phyloP scores from a whole-genome alignment of 306 rosid species.

The Ziziphus jujuba region DNA sequence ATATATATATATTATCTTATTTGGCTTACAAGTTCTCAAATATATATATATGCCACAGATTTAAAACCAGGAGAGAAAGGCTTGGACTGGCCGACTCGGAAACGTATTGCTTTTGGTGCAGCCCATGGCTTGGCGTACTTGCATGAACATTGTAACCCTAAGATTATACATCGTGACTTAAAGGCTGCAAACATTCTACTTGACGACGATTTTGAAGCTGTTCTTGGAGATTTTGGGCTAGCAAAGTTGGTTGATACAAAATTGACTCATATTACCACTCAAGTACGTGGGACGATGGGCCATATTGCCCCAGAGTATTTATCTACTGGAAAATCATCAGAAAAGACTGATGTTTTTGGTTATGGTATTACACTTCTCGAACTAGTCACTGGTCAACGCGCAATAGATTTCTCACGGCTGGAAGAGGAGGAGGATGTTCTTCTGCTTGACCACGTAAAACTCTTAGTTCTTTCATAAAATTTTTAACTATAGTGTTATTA shows the following conservation, averaged over 20 bases:
- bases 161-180: constrained; percentile 89
- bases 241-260: constrained; percentile 75
- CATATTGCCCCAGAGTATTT: constrained; percentile 95
- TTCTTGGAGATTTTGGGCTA: constrained; percentile 91
- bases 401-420: constrained; percentile 77
- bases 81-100: constrained; percentile 58
- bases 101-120: constrained; percentile 52
- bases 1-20: not conserved
- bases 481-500: no score
- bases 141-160: constrained; percentile 87
- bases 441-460: constrained; percentile 83
- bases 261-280: constrained; percentile 90
- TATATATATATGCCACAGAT: constrained; percentile 26
- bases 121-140: constrained; percentile 80
- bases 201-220: constrained; percentile 83
- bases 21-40: not conserved
- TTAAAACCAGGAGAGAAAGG: constrained; percentile 56
- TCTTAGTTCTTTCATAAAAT: not conserved
- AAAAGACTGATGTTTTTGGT: constrained; percentile 91
- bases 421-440: constrained; percentile 95
- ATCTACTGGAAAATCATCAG: constrained; percentile 89
- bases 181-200: constrained; percentile 93
- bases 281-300: constrained; percentile 95
- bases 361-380: constrained; percentile 95
- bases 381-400: constrained; percentile 88